Evolutionary conservation across 495 filamentous ascomycete species (phyloP).

Genomic region (Aspergillus bridgeri): DNA sequence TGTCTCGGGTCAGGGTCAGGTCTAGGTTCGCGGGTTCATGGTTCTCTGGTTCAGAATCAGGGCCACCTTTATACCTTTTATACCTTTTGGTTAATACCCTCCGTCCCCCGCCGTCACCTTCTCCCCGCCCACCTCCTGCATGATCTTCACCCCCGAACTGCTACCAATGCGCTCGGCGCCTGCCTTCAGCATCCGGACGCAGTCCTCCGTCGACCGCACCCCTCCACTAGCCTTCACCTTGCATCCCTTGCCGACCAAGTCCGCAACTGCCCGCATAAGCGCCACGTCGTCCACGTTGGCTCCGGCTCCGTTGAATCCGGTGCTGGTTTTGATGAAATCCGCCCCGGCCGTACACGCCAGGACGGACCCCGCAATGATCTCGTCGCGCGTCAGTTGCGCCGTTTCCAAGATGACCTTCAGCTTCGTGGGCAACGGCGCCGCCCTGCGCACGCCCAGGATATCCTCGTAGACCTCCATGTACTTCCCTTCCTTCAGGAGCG

Average conservation of each 20-base stretch:
- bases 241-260: constrained; percentile 39
- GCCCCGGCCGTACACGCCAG: constrained; percentile 57
- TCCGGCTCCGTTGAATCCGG: constrained; percentile 61
- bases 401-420: constrained; percentile 70
- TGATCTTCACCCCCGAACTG: constrained; percentile 55
- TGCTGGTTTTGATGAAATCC: constrained; percentile 68
- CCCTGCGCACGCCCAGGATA: constrained; percentile 51
- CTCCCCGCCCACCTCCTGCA: constrained; percentile 44
- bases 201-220: constrained; percentile 51
- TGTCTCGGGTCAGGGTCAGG: too few relatives aligned
- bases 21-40: too few relatives aligned
- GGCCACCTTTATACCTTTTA: too few relatives aligned
- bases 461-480: constrained; percentile 57
- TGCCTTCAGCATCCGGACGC: constrained; percentile 56
- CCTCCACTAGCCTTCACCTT: constrained; percentile 67
- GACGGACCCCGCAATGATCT: constrained; percentile 59
- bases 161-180: constrained; percentile 65
- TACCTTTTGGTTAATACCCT: constrained; percentile 13
- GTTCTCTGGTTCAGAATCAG: too few relatives aligned
- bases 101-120: constrained; percentile 6
- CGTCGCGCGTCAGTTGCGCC: constrained; percentile 48
- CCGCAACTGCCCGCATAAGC: constrained; percentile 51
- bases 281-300: constrained; percentile 54
- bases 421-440: constrained; percentile 43
- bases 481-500: constrained; percentile 44